A percentile compares a stretch with the other conserved stretches of the same genome.
phyloP scores from a whole-genome alignment of 495 filamentous ascomycete genomes.

The Elaphomyces granulatus region DNA sequence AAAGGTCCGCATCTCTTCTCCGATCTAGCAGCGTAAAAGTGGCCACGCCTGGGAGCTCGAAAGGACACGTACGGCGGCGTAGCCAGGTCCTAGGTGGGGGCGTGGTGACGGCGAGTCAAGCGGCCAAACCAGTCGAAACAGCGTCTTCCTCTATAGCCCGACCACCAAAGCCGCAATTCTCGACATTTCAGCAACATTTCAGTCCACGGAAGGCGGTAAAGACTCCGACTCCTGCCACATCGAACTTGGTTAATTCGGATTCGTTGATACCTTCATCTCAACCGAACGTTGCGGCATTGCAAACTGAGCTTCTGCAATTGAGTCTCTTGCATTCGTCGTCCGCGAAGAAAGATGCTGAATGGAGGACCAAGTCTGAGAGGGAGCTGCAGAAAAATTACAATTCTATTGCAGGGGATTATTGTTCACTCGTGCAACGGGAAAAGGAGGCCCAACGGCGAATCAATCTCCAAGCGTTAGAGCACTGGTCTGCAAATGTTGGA shows the following conservation, averaged over 20 bases:
- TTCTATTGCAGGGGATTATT: constrained; percentile 23
- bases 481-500: constrained; percentile 25
- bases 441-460: constrained; percentile 24
- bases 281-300: constrained; percentile 47
- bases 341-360: constrained; percentile 19
- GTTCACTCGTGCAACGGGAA: constrained; percentile 20
- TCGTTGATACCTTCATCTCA: constrained; percentile 25
- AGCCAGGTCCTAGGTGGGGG: constrained; percentile 20
- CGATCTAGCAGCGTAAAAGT: constrained; percentile 16
- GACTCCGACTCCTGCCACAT: constrained; percentile 32
- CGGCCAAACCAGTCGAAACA: constrained; percentile 3
- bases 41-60: constrained; percentile 5
- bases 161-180: constrained; percentile 40
- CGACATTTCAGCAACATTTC: constrained; percentile 54
- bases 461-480: constrained; percentile 25
- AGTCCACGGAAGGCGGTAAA: constrained; percentile 51
- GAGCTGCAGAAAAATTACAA: constrained; percentile 27
- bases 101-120: constrained; percentile 6
- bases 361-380: constrained; percentile 21
- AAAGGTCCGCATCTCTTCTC: constrained; percentile 28
- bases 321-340: constrained; percentile 46
- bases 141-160: constrained; percentile 11
- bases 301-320: constrained; percentile 60
- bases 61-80: constrained; percentile 23
- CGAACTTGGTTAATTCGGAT: constrained; percentile 3